Evolutionary conservation across 768 basidiomycete species (phyloP), one percentile per base, ranked within the genome.

Genomic region (Tulasnella calospora): DNA sequence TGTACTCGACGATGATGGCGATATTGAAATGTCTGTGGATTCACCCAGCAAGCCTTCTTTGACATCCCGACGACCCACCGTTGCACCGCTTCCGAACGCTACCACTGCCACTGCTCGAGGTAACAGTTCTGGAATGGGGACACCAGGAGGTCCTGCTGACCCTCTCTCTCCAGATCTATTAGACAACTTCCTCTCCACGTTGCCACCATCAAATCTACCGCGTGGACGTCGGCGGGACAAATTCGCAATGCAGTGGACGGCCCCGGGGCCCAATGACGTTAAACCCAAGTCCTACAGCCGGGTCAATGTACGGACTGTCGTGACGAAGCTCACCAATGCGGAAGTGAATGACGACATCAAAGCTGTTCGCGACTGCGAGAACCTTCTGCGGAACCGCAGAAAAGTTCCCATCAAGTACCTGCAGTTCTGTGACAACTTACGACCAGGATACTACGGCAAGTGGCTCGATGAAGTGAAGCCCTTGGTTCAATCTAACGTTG

Each of bases 401-500:
- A 82, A 86, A 35, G 86, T 95, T 70, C 92, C 92, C 0, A 89
- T 91, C 73, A 99, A 98, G 84, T 89, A 91, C 3, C 86, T 99
- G 55, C 91, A 94, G 79, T 99, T 98, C 84, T 85, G 87, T 21
- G 92, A 92, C 78, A 95, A 99, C 83, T 87, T 89, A 0, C 90
- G 98, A 71, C 97, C 98, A 17, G 95, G 95, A 0, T 99, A 97
- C 84, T 92, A 91, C 81, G 97, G 96, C 85, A 73, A 80, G 85
- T 79, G 19, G 13, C 36, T 38, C 15, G 33, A 27, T 27, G 27
- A 23, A 9, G 33, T 23, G 55, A 36, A 44, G 2, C 71, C 35
- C 36, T 46, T 35, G 27, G 30, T 19, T 70, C 74, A 51, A 10
- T 27, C 33, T 38, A 23, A 36, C 71, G 35, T 27, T 36, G 12